These are phyloP conservation scores for Venturia asperata DNA, from an alignment of 2,329 filamentous ascomycete species.

Conservation along the genomic window DNA sequence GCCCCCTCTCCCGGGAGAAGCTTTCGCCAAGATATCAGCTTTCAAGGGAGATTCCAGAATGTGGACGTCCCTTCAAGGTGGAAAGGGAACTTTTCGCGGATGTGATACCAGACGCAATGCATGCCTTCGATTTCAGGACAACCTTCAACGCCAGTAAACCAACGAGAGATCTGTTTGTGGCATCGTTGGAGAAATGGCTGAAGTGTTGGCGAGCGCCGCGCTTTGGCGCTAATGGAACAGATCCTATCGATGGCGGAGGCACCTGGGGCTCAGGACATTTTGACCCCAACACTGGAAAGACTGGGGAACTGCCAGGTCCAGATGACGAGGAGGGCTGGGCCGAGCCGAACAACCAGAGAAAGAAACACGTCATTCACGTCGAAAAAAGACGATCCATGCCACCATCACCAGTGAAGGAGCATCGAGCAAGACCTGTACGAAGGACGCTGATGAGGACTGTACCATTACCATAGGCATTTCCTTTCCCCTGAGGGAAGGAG, in stretches of 20 bases:
- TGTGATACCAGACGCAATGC: constrained; percentile 39
- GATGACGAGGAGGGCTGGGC: background rate
- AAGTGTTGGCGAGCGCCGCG: constrained; percentile 33
- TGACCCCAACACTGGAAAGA: constrained; percentile 7
- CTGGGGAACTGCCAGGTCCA: background rate
- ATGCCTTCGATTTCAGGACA: constrained; percentile 43
- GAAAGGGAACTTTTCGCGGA: constrained; percentile 16
- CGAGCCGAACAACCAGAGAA: background rate
- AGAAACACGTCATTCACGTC: background rate
- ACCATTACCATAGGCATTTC: background rate
- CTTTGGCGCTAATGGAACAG: background rate
- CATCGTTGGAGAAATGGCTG: constrained; percentile 42
- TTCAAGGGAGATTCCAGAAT: constrained; percentile 38
- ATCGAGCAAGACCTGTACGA: background rate
- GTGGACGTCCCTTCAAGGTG: constrained; percentile 32
- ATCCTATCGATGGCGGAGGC: constrained; percentile 13
- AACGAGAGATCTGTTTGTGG: constrained; percentile 34
- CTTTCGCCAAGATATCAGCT: constrained; percentile 36
- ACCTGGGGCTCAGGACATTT: constrained; percentile 12
- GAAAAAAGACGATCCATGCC: background rate
- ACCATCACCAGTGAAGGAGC: background rate
- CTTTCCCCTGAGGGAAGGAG: background rate
- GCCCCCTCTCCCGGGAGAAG: constrained; percentile 36
- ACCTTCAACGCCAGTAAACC: constrained; percentile 29
- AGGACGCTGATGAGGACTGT: background rate